A percentile compares a stretch with the other conserved stretches of the same genome.
These are phyloP conservation scores for Cercospora brassicicola DNA, from an alignment of 2,329 filamentous ascomycete genomes.

Conservation along the genomic window DNA sequence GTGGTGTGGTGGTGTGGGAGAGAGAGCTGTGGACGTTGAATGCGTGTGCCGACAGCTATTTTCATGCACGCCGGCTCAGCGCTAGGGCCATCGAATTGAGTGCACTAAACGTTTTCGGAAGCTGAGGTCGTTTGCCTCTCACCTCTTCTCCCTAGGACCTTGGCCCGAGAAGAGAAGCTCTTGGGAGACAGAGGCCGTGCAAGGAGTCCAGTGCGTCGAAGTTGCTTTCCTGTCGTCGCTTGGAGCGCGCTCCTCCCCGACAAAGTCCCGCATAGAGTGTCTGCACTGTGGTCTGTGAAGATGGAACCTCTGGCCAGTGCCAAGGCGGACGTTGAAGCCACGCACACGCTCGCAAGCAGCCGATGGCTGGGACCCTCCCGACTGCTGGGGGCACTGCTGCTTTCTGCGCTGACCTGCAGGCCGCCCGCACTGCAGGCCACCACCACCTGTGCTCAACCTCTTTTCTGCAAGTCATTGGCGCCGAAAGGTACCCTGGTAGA, in stretches of 20 bases:
- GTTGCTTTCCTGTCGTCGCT: background rate
- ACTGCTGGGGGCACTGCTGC: background rate
- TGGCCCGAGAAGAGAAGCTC: background rate
- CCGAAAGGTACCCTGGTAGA: conserved; percentile 8
- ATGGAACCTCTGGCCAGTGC: background rate
- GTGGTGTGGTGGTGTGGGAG: conserved; percentile 3
- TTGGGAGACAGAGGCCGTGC: background rate
- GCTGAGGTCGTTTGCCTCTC: background rate
- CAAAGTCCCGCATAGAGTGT: background rate
- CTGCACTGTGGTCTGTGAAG: background rate
- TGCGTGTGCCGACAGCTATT: conserved; percentile 11
- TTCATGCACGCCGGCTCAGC: conserved; percentile 7
- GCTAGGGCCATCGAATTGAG: conserved; percentile 4
- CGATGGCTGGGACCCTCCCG: conserved; percentile 2
- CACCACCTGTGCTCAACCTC: conserved; percentile 9
- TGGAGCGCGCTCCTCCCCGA: background rate
- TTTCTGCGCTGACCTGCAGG: conserved; percentile 16
- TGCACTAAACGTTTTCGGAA: conserved; percentile 12
- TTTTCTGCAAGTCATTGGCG: conserved; percentile 17
- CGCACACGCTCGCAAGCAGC: background rate
- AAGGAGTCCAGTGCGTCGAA: background rate
- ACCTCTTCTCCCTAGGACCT: background rate
- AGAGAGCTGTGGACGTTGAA: conserved; percentile 12
- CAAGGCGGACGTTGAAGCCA: conserved; percentile 9
- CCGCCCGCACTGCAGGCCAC: background rate